phyloP scores from a whole-genome alignment of 306 rosid genomes.

The Benincasa hispida region DNA sequence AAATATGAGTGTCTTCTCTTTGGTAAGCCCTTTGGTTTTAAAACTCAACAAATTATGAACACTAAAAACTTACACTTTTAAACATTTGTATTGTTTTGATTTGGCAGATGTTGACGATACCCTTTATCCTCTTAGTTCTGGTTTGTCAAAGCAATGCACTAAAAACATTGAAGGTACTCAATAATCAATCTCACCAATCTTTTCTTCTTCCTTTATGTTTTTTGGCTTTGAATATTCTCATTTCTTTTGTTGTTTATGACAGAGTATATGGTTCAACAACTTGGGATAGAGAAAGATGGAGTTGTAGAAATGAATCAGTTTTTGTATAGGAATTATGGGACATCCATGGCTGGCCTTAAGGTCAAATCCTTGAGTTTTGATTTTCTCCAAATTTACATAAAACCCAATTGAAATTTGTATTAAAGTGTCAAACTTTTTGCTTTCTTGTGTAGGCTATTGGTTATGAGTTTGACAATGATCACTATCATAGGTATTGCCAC shows the following conservation, averaged over 20 bases:
- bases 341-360: constrained; percentile 88
- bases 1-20: constrained; percentile 70
- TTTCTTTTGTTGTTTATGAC: neutral
- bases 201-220: too few relatives aligned
- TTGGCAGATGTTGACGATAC: constrained; percentile 82
- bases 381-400: neutral
- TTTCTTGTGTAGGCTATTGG: constrained; percentile 49
- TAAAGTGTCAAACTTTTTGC: neutral
- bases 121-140: constrained; percentile 60
- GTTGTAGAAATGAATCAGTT: constrained; percentile 36
- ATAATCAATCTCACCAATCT: too few relatives aligned
- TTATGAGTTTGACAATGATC: constrained; percentile 52
- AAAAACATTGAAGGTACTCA: constrained; percentile 47
- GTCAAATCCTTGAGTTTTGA: neutral
- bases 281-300: constrained; percentile 43
- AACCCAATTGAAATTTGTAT: neutral
- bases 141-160: constrained; percentile 40
- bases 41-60: constrained; percentile 24
- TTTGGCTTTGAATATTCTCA: neutral
- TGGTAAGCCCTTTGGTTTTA: constrained; percentile 20
- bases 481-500: constrained; percentile 42
- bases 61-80: too few relatives aligned
- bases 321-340: constrained; percentile 64
- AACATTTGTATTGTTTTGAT: neutral
- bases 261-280: constrained; percentile 65